phyloP scores from a whole-genome alignment of 2,329 filamentous ascomycete species.

The Penicillium freii region DNA sequence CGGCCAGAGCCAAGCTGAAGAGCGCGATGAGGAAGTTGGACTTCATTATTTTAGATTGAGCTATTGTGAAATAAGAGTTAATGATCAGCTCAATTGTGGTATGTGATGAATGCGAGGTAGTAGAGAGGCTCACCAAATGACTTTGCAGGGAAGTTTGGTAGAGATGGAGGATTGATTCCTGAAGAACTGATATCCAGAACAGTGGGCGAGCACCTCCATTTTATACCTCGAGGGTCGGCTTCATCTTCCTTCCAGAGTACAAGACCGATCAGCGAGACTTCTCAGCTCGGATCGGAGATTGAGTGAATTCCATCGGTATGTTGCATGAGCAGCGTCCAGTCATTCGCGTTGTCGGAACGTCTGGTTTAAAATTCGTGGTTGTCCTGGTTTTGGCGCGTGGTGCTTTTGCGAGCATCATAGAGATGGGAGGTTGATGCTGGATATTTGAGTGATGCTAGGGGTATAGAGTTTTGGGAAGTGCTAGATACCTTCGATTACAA shows the following conservation, averaged over 20 bases:
- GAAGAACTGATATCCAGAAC: not conserved
- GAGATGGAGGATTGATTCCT: not conserved
- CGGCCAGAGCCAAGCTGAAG: constrained; percentile 4
- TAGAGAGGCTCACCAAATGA: not conserved
- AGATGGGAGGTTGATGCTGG: not conserved
- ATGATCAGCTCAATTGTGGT: not conserved
- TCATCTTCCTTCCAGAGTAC: not conserved
- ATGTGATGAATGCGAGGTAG: no score
- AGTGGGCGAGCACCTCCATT: not conserved
- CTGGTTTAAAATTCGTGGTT: not conserved
- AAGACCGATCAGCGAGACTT: not conserved
- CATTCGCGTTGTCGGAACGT: not conserved
- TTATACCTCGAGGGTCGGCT: not conserved
- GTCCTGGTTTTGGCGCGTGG: not conserved
- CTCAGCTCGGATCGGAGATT: not conserved
- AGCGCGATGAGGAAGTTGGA: constrained; percentile 3
- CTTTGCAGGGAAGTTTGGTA: not conserved
- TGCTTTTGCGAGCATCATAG: not conserved
- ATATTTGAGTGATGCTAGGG: not conserved
- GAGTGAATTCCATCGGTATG: not conserved
- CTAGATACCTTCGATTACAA: not conserved
- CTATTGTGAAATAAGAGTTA: not conserved
- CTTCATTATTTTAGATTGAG: constrained; percentile 1
- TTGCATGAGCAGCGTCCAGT: not conserved
- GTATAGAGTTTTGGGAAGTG: not conserved